phyloP scores from a whole-genome alignment of 2,329 filamentous ascomycete genomes.

The Fulvia fulva region DNA sequence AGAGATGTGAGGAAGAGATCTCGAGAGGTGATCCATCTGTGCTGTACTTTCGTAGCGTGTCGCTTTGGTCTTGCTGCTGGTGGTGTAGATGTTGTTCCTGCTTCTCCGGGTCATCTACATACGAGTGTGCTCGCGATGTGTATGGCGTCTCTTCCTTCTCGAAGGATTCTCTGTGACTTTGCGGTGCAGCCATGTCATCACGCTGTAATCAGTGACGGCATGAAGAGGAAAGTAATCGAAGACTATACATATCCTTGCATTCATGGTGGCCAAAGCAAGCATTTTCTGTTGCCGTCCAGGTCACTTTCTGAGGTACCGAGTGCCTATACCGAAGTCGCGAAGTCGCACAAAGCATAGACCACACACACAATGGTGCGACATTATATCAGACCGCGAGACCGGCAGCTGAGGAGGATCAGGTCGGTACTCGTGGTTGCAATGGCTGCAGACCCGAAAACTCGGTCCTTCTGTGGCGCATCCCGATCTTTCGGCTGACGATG shows the following conservation, averaged over 20 bases:
- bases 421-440: not conserved
- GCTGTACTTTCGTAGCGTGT: constrained; percentile 2
- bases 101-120: constrained; percentile 14
- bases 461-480: not conserved
- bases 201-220: too few species aligned
- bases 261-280: not conserved
- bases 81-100: not conserved
- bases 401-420: not conserved
- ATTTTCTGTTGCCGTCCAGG: not conserved
- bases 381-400: not conserved
- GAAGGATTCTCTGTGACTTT: constrained; percentile 4
- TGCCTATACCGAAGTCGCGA: not conserved
- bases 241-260: not conserved
- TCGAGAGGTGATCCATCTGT: constrained; percentile 21
- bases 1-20: constrained; percentile 21
- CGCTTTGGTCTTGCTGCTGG: not conserved
- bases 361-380: not conserved
- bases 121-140: constrained; percentile 13
- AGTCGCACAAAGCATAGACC: not conserved
- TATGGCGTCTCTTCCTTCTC: constrained; percentile 16
- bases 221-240: not conserved
- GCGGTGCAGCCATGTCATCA: not conserved
- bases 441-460: not conserved
- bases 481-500: not conserved
- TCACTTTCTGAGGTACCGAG: not conserved